phyloP scores from a whole-genome alignment of 768 basidiomycete genomes.

The Grammothele lineata region DNA sequence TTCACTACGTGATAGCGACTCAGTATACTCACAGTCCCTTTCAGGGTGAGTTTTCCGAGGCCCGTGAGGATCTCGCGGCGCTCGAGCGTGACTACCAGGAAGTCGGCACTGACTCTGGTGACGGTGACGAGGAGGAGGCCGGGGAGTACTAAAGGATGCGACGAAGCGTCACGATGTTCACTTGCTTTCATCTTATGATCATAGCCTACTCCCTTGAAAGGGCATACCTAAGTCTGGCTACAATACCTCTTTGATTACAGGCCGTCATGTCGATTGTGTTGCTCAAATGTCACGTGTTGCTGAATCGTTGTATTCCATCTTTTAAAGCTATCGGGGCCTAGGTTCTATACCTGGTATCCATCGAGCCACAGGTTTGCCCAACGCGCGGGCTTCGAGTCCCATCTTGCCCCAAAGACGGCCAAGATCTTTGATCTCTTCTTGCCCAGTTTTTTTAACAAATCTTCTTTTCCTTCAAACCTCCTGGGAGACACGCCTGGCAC shows the following conservation, averaged over 20 bases:
- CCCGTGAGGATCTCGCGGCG: slow-evolving; percentile 95
- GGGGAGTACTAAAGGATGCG: slow-evolving; percentile 42
- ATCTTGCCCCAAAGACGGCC: no score
- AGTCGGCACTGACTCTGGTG: slow-evolving; percentile 75
- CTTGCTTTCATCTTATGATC: slow-evolving; percentile 5
- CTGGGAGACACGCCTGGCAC: no score
- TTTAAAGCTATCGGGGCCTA: no score
- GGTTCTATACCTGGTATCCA: no score
- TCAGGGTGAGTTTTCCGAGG: slow-evolving; percentile 96
- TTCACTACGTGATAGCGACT: no score
- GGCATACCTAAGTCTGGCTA: slow-evolving; percentile 15
- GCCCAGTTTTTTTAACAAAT: no score
- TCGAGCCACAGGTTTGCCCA: no score
- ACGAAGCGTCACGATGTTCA: slow-evolving; percentile 2
- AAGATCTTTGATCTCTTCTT: no score
- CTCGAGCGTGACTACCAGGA: slow-evolving; percentile 96
- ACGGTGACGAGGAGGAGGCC: slow-evolving; percentile 53
- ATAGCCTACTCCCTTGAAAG: slow-evolving; percentile 15
- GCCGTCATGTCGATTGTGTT: neutral
- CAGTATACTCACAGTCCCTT: slow-evolving; percentile 13
- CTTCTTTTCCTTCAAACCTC: no score
- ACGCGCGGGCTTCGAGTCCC: no score
- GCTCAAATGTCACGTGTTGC: no score
- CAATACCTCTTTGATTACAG: slow-evolving; percentile 8
- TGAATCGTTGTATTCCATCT: no score